Conservation (phyloP, 768 basidiomycete genomes). For the Tulasnella sp. region DNA sequence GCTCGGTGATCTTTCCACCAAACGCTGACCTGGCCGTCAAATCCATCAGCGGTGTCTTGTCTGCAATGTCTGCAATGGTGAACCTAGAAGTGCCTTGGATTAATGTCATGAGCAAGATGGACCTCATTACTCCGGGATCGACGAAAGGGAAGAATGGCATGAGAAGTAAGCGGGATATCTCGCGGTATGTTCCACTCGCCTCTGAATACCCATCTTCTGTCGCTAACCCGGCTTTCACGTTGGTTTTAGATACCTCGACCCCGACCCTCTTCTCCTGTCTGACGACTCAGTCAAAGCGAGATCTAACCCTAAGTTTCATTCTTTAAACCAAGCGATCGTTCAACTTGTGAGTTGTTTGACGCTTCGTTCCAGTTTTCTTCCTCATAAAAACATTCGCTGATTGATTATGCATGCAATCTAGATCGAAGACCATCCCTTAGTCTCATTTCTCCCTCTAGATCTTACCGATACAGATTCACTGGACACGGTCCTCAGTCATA, state of each 20-base stretch:
- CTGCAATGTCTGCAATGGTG: conserved; percentile 99
- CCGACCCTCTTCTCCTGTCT: conserved; percentile 70
- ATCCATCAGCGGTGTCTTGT: conserved; percentile 67
- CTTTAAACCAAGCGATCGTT: conserved; percentile 89
- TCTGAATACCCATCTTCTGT: too few relatives aligned
- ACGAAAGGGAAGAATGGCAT: conserved; percentile 48
- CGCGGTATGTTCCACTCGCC: conserved; percentile 41
- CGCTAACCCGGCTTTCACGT: not conserved
- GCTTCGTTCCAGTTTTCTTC: not conserved
- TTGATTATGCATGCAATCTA: conserved; percentile 27
- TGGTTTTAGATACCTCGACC: conserved; percentile 68
- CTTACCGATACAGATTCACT: conserved; percentile 82
- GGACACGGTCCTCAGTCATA: conserved; percentile 83
- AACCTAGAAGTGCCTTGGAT: conserved; percentile 95
- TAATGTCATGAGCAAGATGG: conserved; percentile 99
- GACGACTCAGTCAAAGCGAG: conserved; percentile 34
- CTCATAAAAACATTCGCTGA: not conserved
- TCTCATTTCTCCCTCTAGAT: conserved; percentile 92
- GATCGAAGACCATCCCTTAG: conserved; percentile 98
- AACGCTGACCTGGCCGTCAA: conserved; percentile 13
- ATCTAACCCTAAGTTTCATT: conserved; percentile 74
- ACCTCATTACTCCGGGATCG: conserved; percentile 62
- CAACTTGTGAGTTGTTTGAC: conserved; percentile 55
- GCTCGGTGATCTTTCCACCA: conserved; percentile 3
- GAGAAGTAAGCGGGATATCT: conserved; percentile 66